phyloP scores from a whole-genome alignment of 208 protist species.

The Acanthamoeba triangularis region DNA sequence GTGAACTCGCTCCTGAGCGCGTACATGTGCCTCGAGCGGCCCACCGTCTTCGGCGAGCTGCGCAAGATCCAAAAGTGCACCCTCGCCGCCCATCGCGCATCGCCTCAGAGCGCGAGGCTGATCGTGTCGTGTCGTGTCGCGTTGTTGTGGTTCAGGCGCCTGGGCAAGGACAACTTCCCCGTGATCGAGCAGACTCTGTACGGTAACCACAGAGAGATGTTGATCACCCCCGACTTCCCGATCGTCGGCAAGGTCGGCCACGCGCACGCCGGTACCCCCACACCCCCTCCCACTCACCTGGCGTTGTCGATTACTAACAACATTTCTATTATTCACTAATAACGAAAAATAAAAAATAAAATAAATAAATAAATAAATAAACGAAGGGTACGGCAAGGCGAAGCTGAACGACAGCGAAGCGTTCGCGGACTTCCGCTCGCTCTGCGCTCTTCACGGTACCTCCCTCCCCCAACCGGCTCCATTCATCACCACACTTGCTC shows the following conservation, averaged over 20 bases:
- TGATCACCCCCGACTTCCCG: constrained; percentile 77
- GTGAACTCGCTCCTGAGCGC: constrained; percentile 76
- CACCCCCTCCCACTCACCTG: background rate
- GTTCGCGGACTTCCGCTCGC: constrained; percentile 21
- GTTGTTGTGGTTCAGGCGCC: background rate
- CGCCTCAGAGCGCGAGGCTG: too few relatives aligned
- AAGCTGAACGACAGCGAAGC: constrained; percentile 57
- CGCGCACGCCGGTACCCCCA: constrained; percentile 17
- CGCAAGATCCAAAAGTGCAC: constrained; percentile 60
- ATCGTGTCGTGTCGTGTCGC: background rate
- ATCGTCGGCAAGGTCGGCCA: constrained; percentile 75
- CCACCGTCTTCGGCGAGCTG: constrained; percentile 74
- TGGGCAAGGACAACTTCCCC: constrained; percentile 79
- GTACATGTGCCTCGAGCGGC: constrained; percentile 74
- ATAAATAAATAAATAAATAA: background rate
- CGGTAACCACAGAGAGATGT: constrained; percentile 30
- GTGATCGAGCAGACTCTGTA: constrained; percentile 78
- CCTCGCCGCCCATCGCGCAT: too few relatives aligned
- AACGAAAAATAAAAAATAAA: too few relatives aligned
- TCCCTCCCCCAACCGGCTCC: background rate
- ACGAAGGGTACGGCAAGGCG: constrained; percentile 80
- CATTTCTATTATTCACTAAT: too few relatives aligned
- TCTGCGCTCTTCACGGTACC: constrained; percentile 63
- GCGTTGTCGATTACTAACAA: too few relatives aligned
- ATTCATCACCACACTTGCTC: background rate